Evolutionary conservation across 805 yeast genomes (phyloP), one percentile per base, ranked within the genome.

Genomic region (Metschnikowia peoriensis): DNA sequence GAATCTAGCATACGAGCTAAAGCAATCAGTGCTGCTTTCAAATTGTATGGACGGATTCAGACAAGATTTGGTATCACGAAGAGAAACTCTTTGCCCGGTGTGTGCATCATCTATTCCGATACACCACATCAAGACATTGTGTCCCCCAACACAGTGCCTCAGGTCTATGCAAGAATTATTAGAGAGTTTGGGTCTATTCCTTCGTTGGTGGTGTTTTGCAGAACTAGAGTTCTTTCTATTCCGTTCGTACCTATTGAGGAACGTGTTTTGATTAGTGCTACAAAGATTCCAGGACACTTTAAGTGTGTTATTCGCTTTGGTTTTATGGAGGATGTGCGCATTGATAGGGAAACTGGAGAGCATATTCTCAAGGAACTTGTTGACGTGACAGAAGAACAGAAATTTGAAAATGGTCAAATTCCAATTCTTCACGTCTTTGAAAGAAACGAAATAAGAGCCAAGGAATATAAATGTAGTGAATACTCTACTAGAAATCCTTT

Each of bases 281-380:
- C 76, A 52, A 70, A 69, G 38, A 59, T 76, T 27, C 70, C 74
- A 1, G 81, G 83, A 0, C 77, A 79, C 58, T 77, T 76, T 66
- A 66, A 79, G 52, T 79, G 83, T 53, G 66, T 79, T n/a, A 57
- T 80, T 7, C 66, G 80, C 28, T 79, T 72, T 52, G 85, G 85
- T 4, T 81, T 79, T 61, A 76, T 76, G 79, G 80, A 77, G 57
- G 47, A 63, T 52, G 61, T 66, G 9, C 44, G 39, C 38, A 57
- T 67, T 17, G 66, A 63, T 50, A 37, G 54, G 15, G 58, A 49
- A 4, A 56, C 66, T 47, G 60, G 57, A 37, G 46, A 59, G 12
- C 51, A 43, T 34, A 68, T 69, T 7, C 53, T 68, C 43, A 48
- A 51, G 17, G 39, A 61, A 14, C 51, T 67, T 39, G 65, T 68